Conservation (phyloP, 179 eudicot species). For the Camellia oleifera region DNA sequence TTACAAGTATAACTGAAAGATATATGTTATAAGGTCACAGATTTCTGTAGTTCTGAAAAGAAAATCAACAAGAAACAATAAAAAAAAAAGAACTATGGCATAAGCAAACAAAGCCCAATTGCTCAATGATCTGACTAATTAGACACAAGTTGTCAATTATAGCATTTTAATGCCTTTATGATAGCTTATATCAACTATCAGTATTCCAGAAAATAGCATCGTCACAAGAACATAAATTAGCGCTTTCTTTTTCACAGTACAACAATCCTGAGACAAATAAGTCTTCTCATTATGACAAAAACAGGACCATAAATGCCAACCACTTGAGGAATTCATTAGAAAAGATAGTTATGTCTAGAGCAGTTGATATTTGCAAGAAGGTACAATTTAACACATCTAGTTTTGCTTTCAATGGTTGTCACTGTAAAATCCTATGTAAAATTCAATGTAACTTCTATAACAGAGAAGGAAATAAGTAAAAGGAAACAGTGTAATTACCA, state of each 20-base stretch:
- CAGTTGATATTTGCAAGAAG: background rate
- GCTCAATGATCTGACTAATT: background rate
- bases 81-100: background rate
- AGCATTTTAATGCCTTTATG: too few relatives aligned
- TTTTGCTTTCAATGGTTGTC: background rate
- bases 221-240: too few relatives aligned
- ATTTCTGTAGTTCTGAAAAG: too few relatives aligned
- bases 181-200: too few relatives aligned
- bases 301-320: background rate
- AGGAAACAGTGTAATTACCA: slow-evolving; percentile 32
- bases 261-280: too few relatives aligned
- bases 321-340: background rate
- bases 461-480: background rate
- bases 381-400: background rate
- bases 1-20: background rate
- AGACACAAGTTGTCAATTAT: too few relatives aligned
- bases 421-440: background rate
- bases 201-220: too few relatives aligned
- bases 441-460: background rate
- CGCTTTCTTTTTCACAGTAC: too few relatives aligned
- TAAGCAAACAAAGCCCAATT: background rate
- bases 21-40: too few relatives aligned
- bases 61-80: background rate
- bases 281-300: too few relatives aligned
- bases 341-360: background rate